These are phyloP conservation scores for Vicia villosa DNA, from an alignment of 306 rosid species.

Conservation along the genomic window DNA sequence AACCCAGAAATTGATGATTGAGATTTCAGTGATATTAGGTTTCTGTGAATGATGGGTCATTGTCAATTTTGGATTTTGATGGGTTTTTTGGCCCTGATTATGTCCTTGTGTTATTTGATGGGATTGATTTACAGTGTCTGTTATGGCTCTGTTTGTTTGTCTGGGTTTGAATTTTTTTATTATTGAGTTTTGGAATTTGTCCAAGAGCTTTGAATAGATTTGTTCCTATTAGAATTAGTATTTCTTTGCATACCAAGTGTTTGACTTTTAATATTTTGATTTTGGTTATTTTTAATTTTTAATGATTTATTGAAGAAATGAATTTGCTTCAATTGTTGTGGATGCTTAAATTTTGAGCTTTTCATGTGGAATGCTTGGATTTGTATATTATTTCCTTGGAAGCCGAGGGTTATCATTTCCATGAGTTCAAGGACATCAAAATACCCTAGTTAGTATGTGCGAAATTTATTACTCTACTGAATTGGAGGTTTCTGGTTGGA, in stretches of 20 bases:
- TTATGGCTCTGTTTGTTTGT: constrained; percentile 13
- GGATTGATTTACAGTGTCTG: constrained; percentile 12
- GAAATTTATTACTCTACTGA: not conserved
- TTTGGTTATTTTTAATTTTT: constrained; percentile 27
- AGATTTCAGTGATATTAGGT: constrained; percentile 5
- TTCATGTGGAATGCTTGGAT: constrained; percentile 13
- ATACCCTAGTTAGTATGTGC: not conserved
- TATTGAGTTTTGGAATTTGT: constrained; percentile 1
- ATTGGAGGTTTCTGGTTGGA: constrained; percentile 13
- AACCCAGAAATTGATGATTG: constrained; percentile 10
- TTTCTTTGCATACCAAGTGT: constrained; percentile 10
- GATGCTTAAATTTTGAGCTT: constrained; percentile 25
- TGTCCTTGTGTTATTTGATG: too few species aligned
- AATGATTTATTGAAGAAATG: constrained; percentile 1
- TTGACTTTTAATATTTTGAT: constrained; percentile 16
- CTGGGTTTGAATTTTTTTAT: constrained; percentile 12
- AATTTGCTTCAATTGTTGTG: constrained; percentile 8
- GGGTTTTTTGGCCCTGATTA: not conserved
- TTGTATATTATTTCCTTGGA: constrained; percentile 26
- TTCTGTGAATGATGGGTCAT: constrained; percentile 26
- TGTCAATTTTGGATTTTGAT: constrained; percentile 38
- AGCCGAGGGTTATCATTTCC: constrained; percentile 6
- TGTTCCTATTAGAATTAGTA: not conserved
- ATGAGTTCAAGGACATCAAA: constrained; percentile 24
- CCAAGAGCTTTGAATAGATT: constrained; percentile 9